Percentiles rank a stretch among this genome's conserved stretches.
phyloP scores from a whole-genome alignment of 257 asterid species.

The Solanum megistacrolobum region DNA sequence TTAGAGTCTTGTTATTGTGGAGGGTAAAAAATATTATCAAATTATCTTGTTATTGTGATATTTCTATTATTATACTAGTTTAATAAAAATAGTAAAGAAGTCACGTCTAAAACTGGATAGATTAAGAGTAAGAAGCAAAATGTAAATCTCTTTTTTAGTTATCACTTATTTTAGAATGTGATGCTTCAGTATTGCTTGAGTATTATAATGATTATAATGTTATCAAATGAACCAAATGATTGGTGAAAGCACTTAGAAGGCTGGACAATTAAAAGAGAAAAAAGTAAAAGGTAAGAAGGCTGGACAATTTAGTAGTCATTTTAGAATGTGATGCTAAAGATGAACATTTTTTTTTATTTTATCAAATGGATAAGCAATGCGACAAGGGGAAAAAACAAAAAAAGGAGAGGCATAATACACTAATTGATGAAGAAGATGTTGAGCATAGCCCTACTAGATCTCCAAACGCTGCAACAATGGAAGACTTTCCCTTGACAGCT shows the following conservation, averaged over 20 bases:
- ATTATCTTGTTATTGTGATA: not conserved
- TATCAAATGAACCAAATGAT: not conserved
- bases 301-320: no score
- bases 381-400: no score
- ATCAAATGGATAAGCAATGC: not conserved
- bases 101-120: not conserved
- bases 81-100: not conserved
- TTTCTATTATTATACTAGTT: not conserved
- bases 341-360: no score
- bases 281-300: not conserved
- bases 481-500: not conserved
- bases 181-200: not conserved
- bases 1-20: not conserved
- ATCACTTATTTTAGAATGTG: not conserved
- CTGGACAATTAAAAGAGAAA: not conserved
- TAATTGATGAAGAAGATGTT: not conserved
- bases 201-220: not conserved
- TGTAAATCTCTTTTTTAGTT: not conserved
- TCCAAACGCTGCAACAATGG: not conserved
- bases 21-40: not conserved
- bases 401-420: not conserved
- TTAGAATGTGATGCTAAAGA: no score
- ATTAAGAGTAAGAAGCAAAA: not conserved
- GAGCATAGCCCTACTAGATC: not conserved
- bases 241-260: not conserved